These are phyloP conservation scores for Aureobasidium sp. DNA, from an alignment of 2,329 filamentous ascomycete genomes.

Conservation along the genomic window DNA sequence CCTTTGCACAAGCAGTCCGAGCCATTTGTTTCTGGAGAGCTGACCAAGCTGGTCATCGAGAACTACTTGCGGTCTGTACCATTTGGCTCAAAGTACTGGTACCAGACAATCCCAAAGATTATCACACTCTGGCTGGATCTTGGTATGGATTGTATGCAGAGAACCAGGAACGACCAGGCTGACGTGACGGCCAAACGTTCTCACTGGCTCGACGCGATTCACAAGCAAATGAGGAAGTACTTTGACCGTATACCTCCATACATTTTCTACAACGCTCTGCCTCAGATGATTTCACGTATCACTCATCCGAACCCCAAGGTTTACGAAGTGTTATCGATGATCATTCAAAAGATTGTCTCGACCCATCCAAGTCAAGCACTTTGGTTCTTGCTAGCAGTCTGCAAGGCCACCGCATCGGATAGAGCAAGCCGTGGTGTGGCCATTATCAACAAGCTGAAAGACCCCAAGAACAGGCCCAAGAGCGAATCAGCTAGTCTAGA, in stretches of 20 bases:
- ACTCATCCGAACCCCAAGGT: constrained; percentile 75
- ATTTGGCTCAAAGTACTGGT: constrained; percentile 90
- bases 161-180: constrained; percentile 37
- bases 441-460: constrained; percentile 34
- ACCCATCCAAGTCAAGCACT: constrained; percentile 85
- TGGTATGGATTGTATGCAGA: constrained; percentile 57
- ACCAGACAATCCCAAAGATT: constrained; percentile 85
- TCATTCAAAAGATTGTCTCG: constrained; percentile 79
- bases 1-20: constrained; percentile 62
- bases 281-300: constrained; percentile 94
- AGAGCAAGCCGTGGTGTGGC: constrained; percentile 49
- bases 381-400: constrained; percentile 83
- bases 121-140: constrained; percentile 93
- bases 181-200: constrained; percentile 44
- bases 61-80: constrained; percentile 84
- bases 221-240: constrained; percentile 74
- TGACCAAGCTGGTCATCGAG: constrained; percentile 81
- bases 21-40: constrained; percentile 63
- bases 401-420: constrained; percentile 70
- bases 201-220: constrained; percentile 60
- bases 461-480: constrained; percentile 50
- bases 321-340: constrained; percentile 66
- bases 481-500: constrained; percentile 50
- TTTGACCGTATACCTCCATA: constrained; percentile 64
- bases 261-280: constrained; percentile 74